These are phyloP conservation scores for Scutellaria baicalensis DNA, from an alignment of 257 asterid species.

Conservation along the genomic window DNA sequence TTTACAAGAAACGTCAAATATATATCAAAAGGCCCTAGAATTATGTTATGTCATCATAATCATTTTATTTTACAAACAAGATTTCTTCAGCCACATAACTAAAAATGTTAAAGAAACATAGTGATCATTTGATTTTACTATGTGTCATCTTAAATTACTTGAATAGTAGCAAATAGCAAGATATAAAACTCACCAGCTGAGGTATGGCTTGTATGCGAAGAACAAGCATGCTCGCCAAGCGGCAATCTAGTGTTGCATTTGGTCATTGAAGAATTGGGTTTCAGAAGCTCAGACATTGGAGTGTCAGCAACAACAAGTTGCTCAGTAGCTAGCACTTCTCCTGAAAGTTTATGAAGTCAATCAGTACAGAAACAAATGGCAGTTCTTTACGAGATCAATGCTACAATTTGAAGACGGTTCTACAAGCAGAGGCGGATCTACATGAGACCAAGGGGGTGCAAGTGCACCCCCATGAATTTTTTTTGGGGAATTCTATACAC, in stretches of 20 bases:
- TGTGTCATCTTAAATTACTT: not conserved
- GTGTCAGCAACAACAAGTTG: conserved; percentile 58
- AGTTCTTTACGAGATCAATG: not conserved
- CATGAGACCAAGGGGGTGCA: no score
- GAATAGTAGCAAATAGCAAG: not conserved
- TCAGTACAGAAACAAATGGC: conserved; percentile 4
- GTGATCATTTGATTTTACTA: not conserved
- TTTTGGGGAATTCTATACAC: no score
- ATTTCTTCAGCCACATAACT: not conserved
- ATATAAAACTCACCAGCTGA: conserved; percentile 35
- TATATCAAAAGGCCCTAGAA: not conserved
- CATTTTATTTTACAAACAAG: not conserved
- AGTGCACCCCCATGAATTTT: no score
- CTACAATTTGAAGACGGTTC: not conserved
- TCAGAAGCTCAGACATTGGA: conserved; percentile 44
- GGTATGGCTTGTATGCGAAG: conserved; percentile 18
- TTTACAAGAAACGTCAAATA: not conserved
- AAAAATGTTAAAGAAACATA: not conserved
- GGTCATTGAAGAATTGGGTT: conserved; percentile 19
- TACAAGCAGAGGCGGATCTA: no score
- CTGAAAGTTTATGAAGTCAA: conserved; percentile 10
- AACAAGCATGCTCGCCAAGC: conserved; percentile 6
- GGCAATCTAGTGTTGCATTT: conserved; percentile 25
- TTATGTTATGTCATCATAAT: not conserved
- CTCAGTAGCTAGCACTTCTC: conserved; percentile 25